phyloP scores from a whole-genome alignment of 192 early-diverging fungal genomes.

The Backusella mclennaniae region DNA sequence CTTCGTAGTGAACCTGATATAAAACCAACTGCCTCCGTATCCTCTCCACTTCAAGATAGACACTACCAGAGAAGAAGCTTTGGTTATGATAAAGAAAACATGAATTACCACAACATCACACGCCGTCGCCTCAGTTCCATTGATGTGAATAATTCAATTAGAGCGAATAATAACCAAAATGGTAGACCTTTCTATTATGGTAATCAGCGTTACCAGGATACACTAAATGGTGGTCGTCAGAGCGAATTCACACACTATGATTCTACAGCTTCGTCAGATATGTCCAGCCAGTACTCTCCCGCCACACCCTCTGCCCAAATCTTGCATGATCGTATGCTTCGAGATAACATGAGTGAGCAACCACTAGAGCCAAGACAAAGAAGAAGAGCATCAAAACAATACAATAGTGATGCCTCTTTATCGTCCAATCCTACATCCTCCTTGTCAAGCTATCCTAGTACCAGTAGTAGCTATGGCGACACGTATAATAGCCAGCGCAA shows the following conservation, averaged over 20 bases:
- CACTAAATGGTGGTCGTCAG: background rate
- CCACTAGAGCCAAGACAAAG: background rate
- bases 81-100: background rate
- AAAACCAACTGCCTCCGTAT: background rate
- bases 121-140: background rate
- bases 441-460: background rate
- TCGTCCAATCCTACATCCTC: background rate
- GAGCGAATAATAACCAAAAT: background rate
- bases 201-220: background rate
- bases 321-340: slow-evolving; percentile 9
- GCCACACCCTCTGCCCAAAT: background rate
- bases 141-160: background rate
- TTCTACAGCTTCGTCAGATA: background rate
- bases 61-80: background rate
- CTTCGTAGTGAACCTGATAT: background rate
- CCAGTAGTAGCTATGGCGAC: background rate
- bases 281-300: background rate
- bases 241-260: background rate
- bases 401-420: background rate
- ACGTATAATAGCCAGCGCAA: background rate
- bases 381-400: background rate
- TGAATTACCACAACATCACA: background rate
- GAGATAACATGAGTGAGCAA: background rate
- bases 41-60: background rate
- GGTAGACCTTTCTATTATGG: background rate